Percentiles rank a stretch among this genome's conserved stretches.
Evolutionary conservation across 2,329 filamentous ascomycete genomes (phyloP).

Genomic region (Monilinia fructicola): DNA sequence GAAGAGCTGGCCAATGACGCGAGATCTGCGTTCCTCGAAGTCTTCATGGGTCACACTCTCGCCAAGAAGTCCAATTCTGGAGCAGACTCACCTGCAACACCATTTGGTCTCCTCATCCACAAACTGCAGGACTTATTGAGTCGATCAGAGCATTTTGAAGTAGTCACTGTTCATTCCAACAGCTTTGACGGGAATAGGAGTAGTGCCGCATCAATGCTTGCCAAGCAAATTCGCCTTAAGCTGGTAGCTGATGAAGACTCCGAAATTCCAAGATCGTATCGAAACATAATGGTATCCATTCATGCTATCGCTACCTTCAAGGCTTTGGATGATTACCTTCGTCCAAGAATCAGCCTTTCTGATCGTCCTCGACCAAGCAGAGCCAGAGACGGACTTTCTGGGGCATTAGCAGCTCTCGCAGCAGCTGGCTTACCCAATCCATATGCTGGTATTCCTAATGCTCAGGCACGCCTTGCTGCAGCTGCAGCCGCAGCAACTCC

Average conservation of each 20-base stretch:
- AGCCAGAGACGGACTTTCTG: slow-evolving; percentile 59
- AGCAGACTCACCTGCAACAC: slow-evolving; percentile 70
- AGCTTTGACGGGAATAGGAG: slow-evolving; percentile 85
- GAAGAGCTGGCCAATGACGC: slow-evolving; percentile 63
- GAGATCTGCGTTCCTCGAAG: slow-evolving; percentile 80
- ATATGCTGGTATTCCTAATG: slow-evolving; percentile 39
- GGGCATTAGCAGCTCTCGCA: slow-evolving; percentile 74
- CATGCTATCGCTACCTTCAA: slow-evolving; percentile 99
- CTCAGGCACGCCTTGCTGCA: slow-evolving; percentile 36
- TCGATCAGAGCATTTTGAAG: slow-evolving; percentile 96
- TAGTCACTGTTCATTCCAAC: slow-evolving; percentile 92
- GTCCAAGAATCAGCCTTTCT: slow-evolving; percentile 79
- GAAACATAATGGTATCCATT: slow-evolving; percentile 97
- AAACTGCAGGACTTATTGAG: slow-evolving; percentile 96
- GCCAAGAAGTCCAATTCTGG: slow-evolving; percentile 62
- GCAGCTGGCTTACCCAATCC: slow-evolving; percentile 63
- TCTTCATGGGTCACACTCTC: slow-evolving; percentile 81
- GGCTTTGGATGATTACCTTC: slow-evolving; percentile 89
- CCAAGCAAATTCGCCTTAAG: slow-evolving; percentile 89
- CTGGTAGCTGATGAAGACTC: slow-evolving; percentile 87
- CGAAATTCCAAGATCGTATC: slow-evolving; percentile 81
- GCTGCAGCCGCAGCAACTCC: slow-evolving; percentile 42
- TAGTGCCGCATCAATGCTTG: slow-evolving; percentile 92
- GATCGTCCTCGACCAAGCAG: slow-evolving; percentile 68
- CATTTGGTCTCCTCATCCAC: slow-evolving; percentile 86